Conservation (phyloP, 2,329 filamentous ascomycete species). For the Hirsutella minnesotensis region DNA sequence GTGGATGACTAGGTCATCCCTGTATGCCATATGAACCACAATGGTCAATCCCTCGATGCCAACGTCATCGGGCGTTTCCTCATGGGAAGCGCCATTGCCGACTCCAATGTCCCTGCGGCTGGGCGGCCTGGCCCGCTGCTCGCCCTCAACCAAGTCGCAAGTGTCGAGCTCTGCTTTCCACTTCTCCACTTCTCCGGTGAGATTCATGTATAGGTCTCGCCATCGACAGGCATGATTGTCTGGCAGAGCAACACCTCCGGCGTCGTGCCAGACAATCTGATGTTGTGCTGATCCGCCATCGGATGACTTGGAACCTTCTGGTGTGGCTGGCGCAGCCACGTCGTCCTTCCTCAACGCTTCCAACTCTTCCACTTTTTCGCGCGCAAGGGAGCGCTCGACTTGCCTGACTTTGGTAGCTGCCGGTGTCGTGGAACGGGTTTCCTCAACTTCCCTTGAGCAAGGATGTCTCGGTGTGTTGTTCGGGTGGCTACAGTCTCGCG, state of each 20-base stretch:
- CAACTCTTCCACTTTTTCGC: constrained; percentile 8
- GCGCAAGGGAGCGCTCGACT: constrained; percentile 16
- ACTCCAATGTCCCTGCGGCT: constrained; percentile 9
- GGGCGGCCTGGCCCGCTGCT: background rate
- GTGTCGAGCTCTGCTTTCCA: constrained; percentile 26
- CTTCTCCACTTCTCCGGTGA: constrained; percentile 28
- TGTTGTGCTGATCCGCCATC: background rate
- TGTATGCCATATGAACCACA: constrained; percentile 35
- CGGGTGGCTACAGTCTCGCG: constrained; percentile 2
- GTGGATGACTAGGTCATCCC: constrained; percentile 39
- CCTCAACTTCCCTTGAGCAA: background rate
- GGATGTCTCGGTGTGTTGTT: background rate
- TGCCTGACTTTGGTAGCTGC: constrained; percentile 14
- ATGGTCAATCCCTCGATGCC: constrained; percentile 38
- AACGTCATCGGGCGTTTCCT: constrained; percentile 19
- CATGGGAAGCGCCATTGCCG: constrained; percentile 6
- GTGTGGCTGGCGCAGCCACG: constrained; percentile 2
- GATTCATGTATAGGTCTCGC: constrained; percentile 27
- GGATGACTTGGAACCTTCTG: background rate
- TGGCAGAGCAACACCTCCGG: constrained; percentile 1
- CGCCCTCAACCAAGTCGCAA: constrained; percentile 4
- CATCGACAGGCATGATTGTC: constrained; percentile 26
- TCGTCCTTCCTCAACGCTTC: constrained; percentile 1
- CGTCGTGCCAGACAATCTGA: background rate
- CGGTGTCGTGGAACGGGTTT: constrained; percentile 4